A percentile compares a stretch with the other conserved stretches of the same genome.
phyloP scores from a whole-genome alignment of 2,329 filamentous ascomycete species.

The Lomentospora prolificans region DNA sequence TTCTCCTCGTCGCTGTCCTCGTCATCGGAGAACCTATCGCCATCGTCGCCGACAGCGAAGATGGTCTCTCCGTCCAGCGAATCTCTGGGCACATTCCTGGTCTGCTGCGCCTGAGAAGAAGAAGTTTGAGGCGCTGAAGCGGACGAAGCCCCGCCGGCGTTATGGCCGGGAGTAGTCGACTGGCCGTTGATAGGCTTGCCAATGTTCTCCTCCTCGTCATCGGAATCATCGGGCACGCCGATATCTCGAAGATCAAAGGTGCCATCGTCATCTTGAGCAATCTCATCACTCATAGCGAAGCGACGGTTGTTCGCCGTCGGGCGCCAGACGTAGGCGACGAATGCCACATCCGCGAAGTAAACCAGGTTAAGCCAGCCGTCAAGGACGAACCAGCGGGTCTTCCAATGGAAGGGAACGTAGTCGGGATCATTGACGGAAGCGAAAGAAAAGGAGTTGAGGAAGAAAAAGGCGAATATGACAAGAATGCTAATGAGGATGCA shows the following conservation, averaged over 20 bases:
- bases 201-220: constrained; percentile 48
- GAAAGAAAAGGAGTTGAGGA: constrained; percentile 94
- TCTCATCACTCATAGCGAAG: constrained; percentile 98
- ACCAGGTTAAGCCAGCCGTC: constrained; percentile 97
- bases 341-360: constrained; percentile 86
- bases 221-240: constrained; percentile 54
- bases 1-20: constrained; percentile 48
- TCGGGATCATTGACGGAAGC: constrained; percentile 75
- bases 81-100: constrained; percentile 35
- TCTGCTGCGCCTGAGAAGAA: constrained; percentile 2
- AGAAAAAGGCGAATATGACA: constrained; percentile 97
- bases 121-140: constrained; percentile 14
- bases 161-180: constrained; percentile 4
- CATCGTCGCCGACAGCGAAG: constrained; percentile 83
- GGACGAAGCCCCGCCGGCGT: constrained; percentile 9
- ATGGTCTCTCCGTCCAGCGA: constrained; percentile 82
- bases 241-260: constrained; percentile 90
- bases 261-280: constrained; percentile 95
- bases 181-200: constrained; percentile 11
- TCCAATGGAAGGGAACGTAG: constrained; percentile 95
- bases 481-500: constrained; percentile 86
- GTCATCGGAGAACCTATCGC: constrained; percentile 73
- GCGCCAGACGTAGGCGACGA: constrained; percentile 91
- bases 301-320: constrained; percentile 93
- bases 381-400: constrained; percentile 91